Base-by-base conservation (phyloP, 2,329 filamentous ascomycete species). In the Cercospora zeina region DNA sequence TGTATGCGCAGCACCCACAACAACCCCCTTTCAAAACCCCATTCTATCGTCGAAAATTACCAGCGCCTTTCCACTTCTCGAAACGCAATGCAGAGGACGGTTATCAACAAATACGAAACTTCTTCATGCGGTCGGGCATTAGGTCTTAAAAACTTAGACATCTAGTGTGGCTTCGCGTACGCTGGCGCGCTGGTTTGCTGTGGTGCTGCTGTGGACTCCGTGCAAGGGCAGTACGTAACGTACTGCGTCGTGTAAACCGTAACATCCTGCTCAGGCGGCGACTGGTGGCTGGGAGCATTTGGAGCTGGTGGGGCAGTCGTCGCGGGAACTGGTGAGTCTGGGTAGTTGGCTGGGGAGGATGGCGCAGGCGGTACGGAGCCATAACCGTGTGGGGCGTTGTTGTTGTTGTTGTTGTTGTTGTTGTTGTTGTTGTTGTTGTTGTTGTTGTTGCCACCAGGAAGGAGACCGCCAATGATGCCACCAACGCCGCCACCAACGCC, bases 141-240 rank as follows among this genome's bases (percentile, higher is more conserved):
- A 58, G 34, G 56, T 21, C 56, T 51, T 56, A 33, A 56, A 42
- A 45, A 42, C 34, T 37, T 30, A 45, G 33, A 59, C 45, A 51
- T 53, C 56, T 59, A 59, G 56, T 53, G 53, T 59, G 33, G 33
- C 47, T 59, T 34, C 31, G 56, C 56, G 45, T 59, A 59, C 39
- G 45, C 45, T 59, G 56, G 51, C 47, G 56, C 56, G 45, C 31
- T 59, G 19, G 56, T 45, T 21, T 56, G 54, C 16, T 27, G 30
- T 49, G 27, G 37, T 21, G 58, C 50, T 55, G 58, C 50, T 37
- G 58, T 54, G 14, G 58, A 54, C 51, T 54, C 51, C 58, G 33
- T 55, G 62, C 62, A 63, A 21, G 62, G 47, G 54, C 62, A 63
- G 42, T 60, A 59, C 51, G 62, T 63, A 19, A 60, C 62, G 47